phyloP scores from a whole-genome alignment of 192 early-diverging fungal species.

The Diversispora eburnea region DNA sequence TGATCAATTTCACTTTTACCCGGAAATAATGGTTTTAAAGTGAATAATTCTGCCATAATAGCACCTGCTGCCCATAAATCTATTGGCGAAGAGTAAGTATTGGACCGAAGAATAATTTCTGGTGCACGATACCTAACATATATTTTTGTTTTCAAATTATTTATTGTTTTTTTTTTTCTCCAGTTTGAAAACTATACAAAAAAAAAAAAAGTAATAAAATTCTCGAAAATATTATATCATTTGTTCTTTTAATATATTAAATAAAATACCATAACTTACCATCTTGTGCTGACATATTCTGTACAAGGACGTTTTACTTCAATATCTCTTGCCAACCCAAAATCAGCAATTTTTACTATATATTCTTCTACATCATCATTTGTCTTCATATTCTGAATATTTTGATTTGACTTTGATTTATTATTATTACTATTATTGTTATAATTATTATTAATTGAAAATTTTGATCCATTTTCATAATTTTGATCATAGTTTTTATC shows the following conservation, averaged over 20 bases:
- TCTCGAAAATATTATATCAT: neutral
- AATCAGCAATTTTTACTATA: constrained; percentile 88
- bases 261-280: constrained; percentile 52
- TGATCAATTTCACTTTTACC: constrained; percentile 93
- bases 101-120: constrained; percentile 83
- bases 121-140: constrained; percentile 85
- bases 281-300: constrained; percentile 96
- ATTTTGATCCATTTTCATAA: too few relatives aligned
- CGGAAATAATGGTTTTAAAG: constrained; percentile 87
- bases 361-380: constrained; percentile 36
- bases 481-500: too few relatives aligned
- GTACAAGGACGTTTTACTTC: constrained; percentile 88
- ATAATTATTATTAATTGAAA: too few relatives aligned
- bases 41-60: constrained; percentile 88
- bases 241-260: neutral
- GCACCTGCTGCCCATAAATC: constrained; percentile 96
- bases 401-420: neutral
- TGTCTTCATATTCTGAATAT: constrained; percentile 28
- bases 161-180: neutral
- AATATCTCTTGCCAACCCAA: constrained; percentile 91
- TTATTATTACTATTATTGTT: neutral
- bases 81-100: constrained; percentile 83
- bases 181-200: neutral
- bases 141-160: neutral
- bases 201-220: neutral